Conservation (phyloP, 2,329 filamentous ascomycete species). For the Colletotrichum chrysophilum region DNA sequence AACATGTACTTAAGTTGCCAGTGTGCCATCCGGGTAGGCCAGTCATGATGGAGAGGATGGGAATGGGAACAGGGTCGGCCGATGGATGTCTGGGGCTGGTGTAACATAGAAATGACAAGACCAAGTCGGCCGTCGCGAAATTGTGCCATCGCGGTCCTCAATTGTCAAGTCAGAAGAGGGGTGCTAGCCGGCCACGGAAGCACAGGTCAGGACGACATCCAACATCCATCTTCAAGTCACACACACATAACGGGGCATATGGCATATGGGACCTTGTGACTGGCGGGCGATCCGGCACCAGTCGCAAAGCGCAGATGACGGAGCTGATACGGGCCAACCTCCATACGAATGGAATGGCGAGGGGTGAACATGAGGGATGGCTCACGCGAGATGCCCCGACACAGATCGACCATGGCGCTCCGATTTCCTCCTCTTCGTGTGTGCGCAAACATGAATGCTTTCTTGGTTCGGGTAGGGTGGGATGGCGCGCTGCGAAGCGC, state of each 20-base stretch:
- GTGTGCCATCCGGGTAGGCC: conserved; percentile 10
- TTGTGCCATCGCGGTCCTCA: conserved; percentile 16
- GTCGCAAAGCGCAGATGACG: background rate
- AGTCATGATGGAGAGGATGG: background rate
- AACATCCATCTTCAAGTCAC: background rate
- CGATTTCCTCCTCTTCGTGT: background rate
- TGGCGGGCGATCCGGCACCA: background rate
- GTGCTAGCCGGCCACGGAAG: background rate
- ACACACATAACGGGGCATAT: background rate
- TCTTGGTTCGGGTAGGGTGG: background rate
- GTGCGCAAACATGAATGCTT: background rate
- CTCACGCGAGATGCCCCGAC: background rate
- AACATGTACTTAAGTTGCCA: background rate
- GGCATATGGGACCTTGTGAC: background rate
- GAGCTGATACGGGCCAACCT: background rate
- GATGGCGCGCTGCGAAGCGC: conserved; percentile 10
- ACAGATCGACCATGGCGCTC: background rate
- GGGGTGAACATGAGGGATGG: background rate
- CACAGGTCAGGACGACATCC: background rate
- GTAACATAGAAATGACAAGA: background rate
- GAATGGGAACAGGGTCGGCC: background rate
- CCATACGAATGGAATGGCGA: background rate
- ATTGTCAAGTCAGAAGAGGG: background rate
- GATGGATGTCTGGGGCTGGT: conserved; percentile 4
- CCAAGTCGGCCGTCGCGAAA: background rate